phyloP scores from a whole-genome alignment of 139 green algal genomes.

The Raphidocelis subcapitata region DNA sequence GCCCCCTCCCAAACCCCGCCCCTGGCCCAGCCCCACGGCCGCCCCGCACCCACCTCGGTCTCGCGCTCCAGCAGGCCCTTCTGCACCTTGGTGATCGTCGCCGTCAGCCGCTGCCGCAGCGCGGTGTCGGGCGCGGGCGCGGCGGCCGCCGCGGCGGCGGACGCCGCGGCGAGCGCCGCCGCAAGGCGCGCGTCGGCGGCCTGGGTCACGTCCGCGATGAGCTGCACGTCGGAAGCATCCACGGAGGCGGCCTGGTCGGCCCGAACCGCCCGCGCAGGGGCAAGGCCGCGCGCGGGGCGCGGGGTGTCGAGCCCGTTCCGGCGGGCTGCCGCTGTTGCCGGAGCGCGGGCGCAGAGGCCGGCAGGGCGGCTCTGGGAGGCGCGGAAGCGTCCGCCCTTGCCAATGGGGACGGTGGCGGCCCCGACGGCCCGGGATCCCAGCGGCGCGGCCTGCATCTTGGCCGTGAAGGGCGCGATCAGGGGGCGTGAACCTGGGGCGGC shows the following conservation, averaged over 20 bases:
- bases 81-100: conserved; percentile 64
- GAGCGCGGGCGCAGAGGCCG: not conserved
- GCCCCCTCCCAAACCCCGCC: not conserved
- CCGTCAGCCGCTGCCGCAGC: conserved; percentile 52
- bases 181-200: conserved; percentile 39
- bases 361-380: not conserved
- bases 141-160: not conserved
- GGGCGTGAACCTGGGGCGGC: too few relatives aligned
- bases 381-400: not conserved
- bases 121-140: conserved; percentile 14
- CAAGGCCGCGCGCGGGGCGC: not conserved
- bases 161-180: conserved; percentile 1
- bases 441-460: not conserved
- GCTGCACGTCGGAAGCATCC: conserved; percentile 47
- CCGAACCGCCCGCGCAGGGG: conserved; percentile 38
- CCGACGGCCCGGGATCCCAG: not conserved
- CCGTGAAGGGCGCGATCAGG: too few relatives aligned
- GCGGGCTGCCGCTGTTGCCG: conserved; percentile 4
- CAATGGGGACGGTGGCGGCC: not conserved
- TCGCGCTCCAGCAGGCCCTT: conserved; percentile 81
- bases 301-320: not conserved
- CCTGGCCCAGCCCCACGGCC: too few relatives aligned
- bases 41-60: conserved; percentile 62
- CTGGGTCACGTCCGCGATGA: conserved; percentile 59
- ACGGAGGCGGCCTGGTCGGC: conserved; percentile 34